phyloP scores from a whole-genome alignment of 2,329 filamentous ascomycete species.

The Dactylellina leptospora region DNA sequence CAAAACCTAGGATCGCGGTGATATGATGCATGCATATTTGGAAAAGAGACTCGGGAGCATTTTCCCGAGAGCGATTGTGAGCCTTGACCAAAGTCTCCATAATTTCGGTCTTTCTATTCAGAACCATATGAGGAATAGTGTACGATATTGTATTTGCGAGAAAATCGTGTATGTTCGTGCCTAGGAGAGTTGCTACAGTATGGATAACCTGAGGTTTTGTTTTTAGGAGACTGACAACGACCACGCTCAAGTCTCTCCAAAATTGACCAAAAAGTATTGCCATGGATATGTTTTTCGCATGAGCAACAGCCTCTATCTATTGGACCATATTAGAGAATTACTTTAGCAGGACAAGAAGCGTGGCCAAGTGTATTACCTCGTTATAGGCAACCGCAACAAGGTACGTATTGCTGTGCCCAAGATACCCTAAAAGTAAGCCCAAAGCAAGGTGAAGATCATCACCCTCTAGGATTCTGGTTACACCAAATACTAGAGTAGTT shows the following conservation, averaged over 20 bases:
- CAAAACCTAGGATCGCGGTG: conserved; percentile 65
- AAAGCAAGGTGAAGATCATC: conserved; percentile 87
- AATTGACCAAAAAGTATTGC: conserved; percentile 81
- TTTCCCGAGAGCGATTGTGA: conserved; percentile 64
- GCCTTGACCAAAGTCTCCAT: conserved; percentile 83
- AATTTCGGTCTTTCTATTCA: conserved; percentile 78
- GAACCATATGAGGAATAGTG: conserved; percentile 84
- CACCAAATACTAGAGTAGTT: not conserved
- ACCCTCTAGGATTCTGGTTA: conserved; percentile 72
- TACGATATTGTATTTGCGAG: conserved; percentile 79
- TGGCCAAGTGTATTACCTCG: conserved; percentile 66
- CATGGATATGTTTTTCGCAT: conserved; percentile 70
- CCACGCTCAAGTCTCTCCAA: conserved; percentile 84
- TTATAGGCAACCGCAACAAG: conserved; percentile 83
- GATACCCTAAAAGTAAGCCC: conserved; percentile 82
- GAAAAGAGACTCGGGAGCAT: conserved; percentile 61
- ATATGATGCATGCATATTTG: conserved; percentile 49
- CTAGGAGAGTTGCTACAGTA: conserved; percentile 80
- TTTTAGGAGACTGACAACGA: conserved; percentile 81
- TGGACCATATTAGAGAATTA: conserved; percentile 2
- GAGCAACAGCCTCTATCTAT: conserved; percentile 75
- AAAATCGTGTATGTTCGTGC: conserved; percentile 77
- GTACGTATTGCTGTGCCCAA: conserved; percentile 82
- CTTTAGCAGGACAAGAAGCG: not conserved
- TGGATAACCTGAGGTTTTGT: conserved; percentile 82